A percentile compares a stretch with the other conserved stretches of the same genome.
Conservation (phyloP, 1,284 basidiomycete genomes). For the Sanghuangporus weigelae region DNA sequence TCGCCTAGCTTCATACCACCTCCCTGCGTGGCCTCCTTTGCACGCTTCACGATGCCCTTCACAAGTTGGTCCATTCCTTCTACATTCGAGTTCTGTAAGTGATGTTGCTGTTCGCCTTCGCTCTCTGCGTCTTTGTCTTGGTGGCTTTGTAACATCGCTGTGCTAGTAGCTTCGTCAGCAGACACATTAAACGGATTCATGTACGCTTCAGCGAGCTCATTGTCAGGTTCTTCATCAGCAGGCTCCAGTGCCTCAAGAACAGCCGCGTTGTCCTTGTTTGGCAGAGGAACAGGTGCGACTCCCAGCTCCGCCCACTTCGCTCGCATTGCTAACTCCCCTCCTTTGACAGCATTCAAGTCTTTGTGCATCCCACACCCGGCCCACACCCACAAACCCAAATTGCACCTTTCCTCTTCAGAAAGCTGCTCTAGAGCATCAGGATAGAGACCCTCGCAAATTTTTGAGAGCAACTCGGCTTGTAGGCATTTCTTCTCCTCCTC, state of each 20-base stretch:
- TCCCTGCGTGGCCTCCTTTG: constrained; percentile 22
- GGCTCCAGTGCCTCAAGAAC: background rate
- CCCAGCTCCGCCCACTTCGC: background rate
- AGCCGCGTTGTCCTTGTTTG: background rate
- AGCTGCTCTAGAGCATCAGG: constrained; percentile 18
- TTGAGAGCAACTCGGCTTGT: constrained; percentile 10
- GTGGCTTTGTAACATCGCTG: no score
- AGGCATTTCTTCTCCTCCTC: constrained; percentile 1
- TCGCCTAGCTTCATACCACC: constrained; percentile 28
- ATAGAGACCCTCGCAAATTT: constrained; percentile 9
- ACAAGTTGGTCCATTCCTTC: no score
- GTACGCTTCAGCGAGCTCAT: background rate
- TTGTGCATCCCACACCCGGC: constrained; percentile 27
- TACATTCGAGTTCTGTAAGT: background rate
- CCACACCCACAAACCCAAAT: constrained; percentile 19
- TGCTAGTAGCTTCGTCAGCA: background rate
- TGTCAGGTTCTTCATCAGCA: background rate
- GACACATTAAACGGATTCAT: no score
- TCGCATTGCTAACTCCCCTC: constrained; percentile 14
- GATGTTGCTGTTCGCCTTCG: background rate
- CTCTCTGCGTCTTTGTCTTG: no score
- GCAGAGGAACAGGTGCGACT: background rate
- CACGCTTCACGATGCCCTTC: constrained; percentile 20
- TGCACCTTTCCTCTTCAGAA: constrained; percentile 13
- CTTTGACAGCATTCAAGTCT: constrained; percentile 25